Evolutionary conservation across 192 early-diverging fungal species (phyloP), one percentile per base, ranked within the genome.

Genomic region (Podila horticola): DNA sequence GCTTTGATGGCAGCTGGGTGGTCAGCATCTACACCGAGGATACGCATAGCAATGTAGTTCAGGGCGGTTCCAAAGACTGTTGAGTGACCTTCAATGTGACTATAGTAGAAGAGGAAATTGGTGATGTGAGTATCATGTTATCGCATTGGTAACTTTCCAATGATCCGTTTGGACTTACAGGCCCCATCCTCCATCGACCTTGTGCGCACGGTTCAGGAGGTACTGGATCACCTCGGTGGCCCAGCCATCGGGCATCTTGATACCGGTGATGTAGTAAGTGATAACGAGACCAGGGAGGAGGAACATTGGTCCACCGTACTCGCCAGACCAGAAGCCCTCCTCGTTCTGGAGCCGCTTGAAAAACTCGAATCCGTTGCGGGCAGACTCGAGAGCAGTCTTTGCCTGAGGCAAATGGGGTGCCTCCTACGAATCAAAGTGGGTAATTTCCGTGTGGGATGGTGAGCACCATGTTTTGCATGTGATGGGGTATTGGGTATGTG

Each of bases 301-400:
- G 86, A 99, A 99, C 93, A 98, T 93, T 41, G 98, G 98, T 3
- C 98, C 98, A 69, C 95, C 97, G 85, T 98, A 98, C 66, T 96
- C 94, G 50, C 96, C 97, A 3, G 94, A 93, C 92, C 94, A 99
- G 86, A 98, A 97, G 8, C 98, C 98, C 34, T 97, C 96, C 38
- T 89, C 88, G 8, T 94, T 96, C 79, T 99, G 98, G 31, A 98
- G 88, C 24, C 86, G 84, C 67, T 90, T 87, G 75, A 92, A 96
- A 85, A 98, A 99, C 74, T 90, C 89, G 82, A 94, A 93, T n/a
- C 96, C 96, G 76, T 96, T 98, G 26, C 90, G 88, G n/a, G 97
- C 97, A 26, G 93, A 84, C 64, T 96, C 92, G 31, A 92, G 69
- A 0, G 96, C 90, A 11, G 92, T 95, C 50, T 71, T 85, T 8